Evolutionary conservation across 2,329 filamentous ascomycete species (phyloP), one percentile per base, ranked within the genome.

Genomic region (Chrysosporium queenslandicum): DNA sequence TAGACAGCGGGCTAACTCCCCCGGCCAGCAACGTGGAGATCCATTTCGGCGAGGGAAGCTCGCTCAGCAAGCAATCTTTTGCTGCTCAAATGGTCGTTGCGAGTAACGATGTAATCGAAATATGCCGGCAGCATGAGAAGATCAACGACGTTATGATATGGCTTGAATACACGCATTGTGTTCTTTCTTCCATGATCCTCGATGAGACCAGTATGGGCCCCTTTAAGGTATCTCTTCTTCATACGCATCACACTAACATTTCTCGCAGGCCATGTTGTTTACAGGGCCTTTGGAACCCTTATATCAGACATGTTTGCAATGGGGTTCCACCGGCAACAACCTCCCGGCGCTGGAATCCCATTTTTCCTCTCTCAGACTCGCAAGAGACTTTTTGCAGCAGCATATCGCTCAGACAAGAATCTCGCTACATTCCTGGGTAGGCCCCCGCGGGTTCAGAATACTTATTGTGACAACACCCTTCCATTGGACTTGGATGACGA

Each of bases 401-500:
- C 61, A 16, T 63, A 63, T 36, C 58, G 49, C 25, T 36, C 56
- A 6, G 64, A 66, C 45, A 66, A 65, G 50, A 60, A 55, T 20
- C 55, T 64, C n/a, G 58, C 64, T 7, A 64, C 60, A 3, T 61
- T 64, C 48, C 51, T 64, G 2, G 63, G 63, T 11, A 58, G 64
- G 21, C 63, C 64, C n/a, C 63, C 63, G 2, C 54, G 60, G 5
- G 59, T 66, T 12, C 60, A 59, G 21, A 59, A 58, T 52, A 58
- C 58, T 27, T 66, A 64, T 52, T 66, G 62, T 52, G 59, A 64
- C 45, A 55, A 59, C 6, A 27, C 41, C 21, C 50, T 60, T 41
- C 64, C 63, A 4, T 55, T 65, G n/a, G 63, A 66, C 32, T 39
- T 66, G 29, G 61, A 60, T 43, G 59, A 63, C 40, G 60, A 63